A percentile compares a stretch with the other conserved stretches of the same genome.
These are phyloP conservation scores for Rosellinia necatrix DNA, from an alignment of 2,329 filamentous ascomycete genomes.

Conservation along the genomic window DNA sequence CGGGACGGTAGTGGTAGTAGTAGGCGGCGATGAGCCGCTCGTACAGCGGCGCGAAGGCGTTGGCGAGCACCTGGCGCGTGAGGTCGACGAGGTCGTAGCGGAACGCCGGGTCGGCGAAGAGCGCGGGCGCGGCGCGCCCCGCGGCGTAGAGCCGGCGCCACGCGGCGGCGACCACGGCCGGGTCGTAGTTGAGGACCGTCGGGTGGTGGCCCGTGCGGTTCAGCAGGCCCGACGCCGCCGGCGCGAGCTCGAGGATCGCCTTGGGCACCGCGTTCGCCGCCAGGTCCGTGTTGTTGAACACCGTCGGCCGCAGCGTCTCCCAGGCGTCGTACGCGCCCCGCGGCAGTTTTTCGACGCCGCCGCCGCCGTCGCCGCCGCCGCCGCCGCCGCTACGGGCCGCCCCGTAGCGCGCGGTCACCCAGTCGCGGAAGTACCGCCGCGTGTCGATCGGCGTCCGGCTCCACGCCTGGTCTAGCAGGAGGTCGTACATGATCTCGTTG, in stretches of 20 bases:
- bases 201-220: slow-evolving; percentile 30
- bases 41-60: slow-evolving; percentile 27
- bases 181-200: slow-evolving; percentile 28
- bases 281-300: slow-evolving; percentile 30
- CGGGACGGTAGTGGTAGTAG: no score
- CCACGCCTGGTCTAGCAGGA: slow-evolving; percentile 30
- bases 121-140: slow-evolving; percentile 11
- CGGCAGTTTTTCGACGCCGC: no score
- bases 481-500: slow-evolving; percentile 31
- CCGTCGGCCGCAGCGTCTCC: slow-evolving; percentile 25
- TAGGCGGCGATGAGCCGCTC: slow-evolving; percentile 24
- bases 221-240: slow-evolving; percentile 19
- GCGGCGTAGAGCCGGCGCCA: slow-evolving; percentile 26
- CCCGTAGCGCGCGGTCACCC: slow-evolving; percentile 24
- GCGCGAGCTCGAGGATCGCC: slow-evolving; percentile 26
- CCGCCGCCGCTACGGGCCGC: slow-evolving; percentile 9
- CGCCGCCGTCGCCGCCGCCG: no score
- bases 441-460: slow-evolving; percentile 26
- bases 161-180: slow-evolving; percentile 15
- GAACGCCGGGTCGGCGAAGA: slow-evolving; percentile 27
- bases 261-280: slow-evolving; percentile 27
- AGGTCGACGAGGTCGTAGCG: slow-evolving; percentile 29
- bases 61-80: slow-evolving; percentile 27
- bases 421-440: slow-evolving; percentile 26
- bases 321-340: slow-evolving; percentile 23